Conservation (phyloP, 2,329 filamentous ascomycete genomes). For the Talaromyces sp. region DNA sequence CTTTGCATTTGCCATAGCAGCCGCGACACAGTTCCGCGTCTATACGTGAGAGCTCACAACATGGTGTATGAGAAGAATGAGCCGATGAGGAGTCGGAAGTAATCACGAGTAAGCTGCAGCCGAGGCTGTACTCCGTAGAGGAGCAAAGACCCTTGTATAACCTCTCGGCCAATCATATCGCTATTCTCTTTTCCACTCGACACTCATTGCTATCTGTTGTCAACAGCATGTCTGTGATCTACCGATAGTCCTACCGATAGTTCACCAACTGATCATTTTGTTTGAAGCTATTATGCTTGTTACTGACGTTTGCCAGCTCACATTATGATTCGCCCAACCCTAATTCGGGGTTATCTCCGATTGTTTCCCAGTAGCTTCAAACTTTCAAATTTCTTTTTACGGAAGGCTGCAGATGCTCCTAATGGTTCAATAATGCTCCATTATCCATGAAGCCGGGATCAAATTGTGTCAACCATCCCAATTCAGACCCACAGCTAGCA, state of each 20-base stretch:
- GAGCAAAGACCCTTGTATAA: neutral
- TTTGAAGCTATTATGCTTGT: neutral
- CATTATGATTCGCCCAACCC: neutral
- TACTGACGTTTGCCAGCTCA: neutral
- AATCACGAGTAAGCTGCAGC: neutral
- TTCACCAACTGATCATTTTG: neutral
- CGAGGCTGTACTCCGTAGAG: neutral
- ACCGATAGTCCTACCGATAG: too few relatives aligned
- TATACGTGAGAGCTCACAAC: neutral
- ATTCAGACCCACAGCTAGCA: too few relatives aligned
- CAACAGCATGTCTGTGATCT: too few relatives aligned
- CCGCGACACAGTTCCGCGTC: neutral
- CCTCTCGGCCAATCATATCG: neutral
- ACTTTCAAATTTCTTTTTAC: neutral
- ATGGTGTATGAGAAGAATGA: neutral
- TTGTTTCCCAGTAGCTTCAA: neutral
- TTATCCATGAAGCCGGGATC: neutral
- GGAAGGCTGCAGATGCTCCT: neutral
- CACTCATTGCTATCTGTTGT: neutral
- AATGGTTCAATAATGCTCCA: neutral
- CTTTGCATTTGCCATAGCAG: neutral
- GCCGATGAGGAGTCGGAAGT: too few relatives aligned
- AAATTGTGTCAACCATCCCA: too few relatives aligned
- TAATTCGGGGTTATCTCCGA: neutral
- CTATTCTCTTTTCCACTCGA: neutral